Base-by-base conservation (phyloP, 441 rosid genomes). In the Hura crepitans region DNA sequence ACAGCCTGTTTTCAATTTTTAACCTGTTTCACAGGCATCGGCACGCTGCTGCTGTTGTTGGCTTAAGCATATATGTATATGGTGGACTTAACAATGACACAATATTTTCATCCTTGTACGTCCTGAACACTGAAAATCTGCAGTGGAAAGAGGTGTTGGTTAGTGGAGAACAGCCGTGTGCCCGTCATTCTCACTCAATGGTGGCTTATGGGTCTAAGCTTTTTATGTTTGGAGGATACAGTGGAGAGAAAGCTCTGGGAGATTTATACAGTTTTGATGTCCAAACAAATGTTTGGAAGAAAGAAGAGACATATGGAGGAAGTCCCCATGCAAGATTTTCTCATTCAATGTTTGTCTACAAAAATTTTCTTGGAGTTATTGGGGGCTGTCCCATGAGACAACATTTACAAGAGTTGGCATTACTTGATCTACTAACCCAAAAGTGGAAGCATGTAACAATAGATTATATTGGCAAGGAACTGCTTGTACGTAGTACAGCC, bases 371-470 rank as follows among this genome's bases (percentile, higher is more conserved):
- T 76, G 99, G 99, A 74, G 71, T 92, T 27, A 77, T 94, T 71
- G 97, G 99, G 45, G 99, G 97, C 66, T 94, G 99, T 80, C 99
- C 97, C 53, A 85, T 94, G 22, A 81, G 80, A 63, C 90, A 87
- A 73, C 86, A 85, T 75, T 80, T 77, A 64, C 92, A 88, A 82
- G 96, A 86, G 76, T 74, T 94, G 85, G 81, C 89, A 70, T 72
- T 94, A 69, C 81, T 92, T 72, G 93, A 92, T 82, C 73, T 90
- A 72, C 77, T 65, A 76, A 78, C 70, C 60, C 76, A 39, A 33
- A 17, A 69, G 20, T 92, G 99, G 99, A 90, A 82, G 76, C 85
- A 82, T 74, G 84, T 90, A 63, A 81, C 76, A 62, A 81, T 94
- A 66, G 77, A 81, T 73, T 89, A 82, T 70, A 75, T 83, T 72